Evolutionary conservation across 2,329 filamentous ascomycete genomes (phyloP).

Genomic region (Monosporascus sp.): DNA sequence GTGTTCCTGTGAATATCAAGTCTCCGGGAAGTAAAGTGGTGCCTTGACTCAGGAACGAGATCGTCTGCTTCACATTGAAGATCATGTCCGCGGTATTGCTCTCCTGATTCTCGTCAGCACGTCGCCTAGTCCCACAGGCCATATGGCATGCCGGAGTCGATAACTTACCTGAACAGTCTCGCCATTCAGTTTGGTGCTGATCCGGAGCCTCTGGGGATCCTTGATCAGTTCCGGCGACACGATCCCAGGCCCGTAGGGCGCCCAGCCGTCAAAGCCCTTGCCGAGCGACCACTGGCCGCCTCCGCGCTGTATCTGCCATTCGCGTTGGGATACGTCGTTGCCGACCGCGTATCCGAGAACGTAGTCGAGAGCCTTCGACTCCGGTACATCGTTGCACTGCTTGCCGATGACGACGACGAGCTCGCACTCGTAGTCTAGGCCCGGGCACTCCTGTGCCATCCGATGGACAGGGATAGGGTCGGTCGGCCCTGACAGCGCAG

Average conservation of each 20-base stretch:
- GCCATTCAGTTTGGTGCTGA: slow-evolving; percentile 57
- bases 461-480: slow-evolving; percentile 62
- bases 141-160: too few species aligned
- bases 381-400: slow-evolving; percentile 58
- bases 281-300: slow-evolving; percentile 67
- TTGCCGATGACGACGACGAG: slow-evolving; percentile 69
- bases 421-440: slow-evolving; percentile 77
- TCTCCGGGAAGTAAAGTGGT: slow-evolving; percentile 60
- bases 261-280: slow-evolving; percentile 73
- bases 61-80: slow-evolving; percentile 54
- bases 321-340: slow-evolving; percentile 76
- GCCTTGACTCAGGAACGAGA: slow-evolving; percentile 56
- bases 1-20: slow-evolving; percentile 64
- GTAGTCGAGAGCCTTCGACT: slow-evolving; percentile 61
- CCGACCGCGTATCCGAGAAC: slow-evolving; percentile 71
- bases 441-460: slow-evolving; percentile 60
- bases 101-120: slow-evolving; percentile 28
- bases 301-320: slow-evolving; percentile 66
- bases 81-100: slow-evolving; percentile 58
- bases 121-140: not conserved
- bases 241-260: slow-evolving; percentile 67
- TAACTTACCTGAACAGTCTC: slow-evolving; percentile 43
- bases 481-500: slow-evolving; percentile 58
- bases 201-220: slow-evolving; percentile 52
- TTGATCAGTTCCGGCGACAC: slow-evolving; percentile 51